Evolutionary conservation across 192 early-diverging fungal species (phyloP), one percentile per base, ranked within the genome.

Genomic region (Coemansia sp.): DNA sequence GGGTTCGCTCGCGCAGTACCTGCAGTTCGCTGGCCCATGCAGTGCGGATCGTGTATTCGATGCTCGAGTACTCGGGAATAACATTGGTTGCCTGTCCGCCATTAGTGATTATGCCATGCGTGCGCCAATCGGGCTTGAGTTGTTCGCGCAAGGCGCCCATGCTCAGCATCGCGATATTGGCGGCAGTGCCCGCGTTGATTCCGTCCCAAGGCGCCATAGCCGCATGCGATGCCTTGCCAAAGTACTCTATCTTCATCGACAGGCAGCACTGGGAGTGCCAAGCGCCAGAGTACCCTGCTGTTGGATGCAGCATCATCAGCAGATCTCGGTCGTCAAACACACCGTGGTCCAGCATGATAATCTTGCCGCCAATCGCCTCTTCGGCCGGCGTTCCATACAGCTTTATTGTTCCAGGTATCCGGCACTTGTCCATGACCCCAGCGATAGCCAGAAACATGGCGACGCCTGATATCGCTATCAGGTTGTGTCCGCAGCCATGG

Each of bases 301-400:
- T 68, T 20, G 93, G 92, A 77, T 95, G 93, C 37, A 88, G 69
- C 92, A 95, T 95, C 79, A 95, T 69, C 62, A 90, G 86, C 9
- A 88, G 71, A 62, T 92, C 91, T 31, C 86, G 67, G 65, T 84
- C 84, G 28, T 90, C 80, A 77, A 93, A 93, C 5, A 88, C 88
- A 2, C 90, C 88, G 8, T 77, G 69, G 33, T 91, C 62, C 26
- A 90, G 80, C 65, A 95, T 76, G 2, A 71, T 66, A 57, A 92
- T 87, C 69, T 95, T 95, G 38, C 93, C 93, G 39, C 88, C 85
- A 10, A 75, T 70, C 0, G 76, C 74, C 68, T 90, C 89, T 76
- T 93, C 90, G 9, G 88, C 91, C 9, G 93, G 92, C 8, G 90
- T 91, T 23, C 92, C 93, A 67, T 88, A 88, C 53, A 94, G 60